A percentile compares a stretch with the other conserved stretches of the same genome.
These are phyloP conservation scores for Nakaseomyces nivariensis DNA, from an alignment of 1,139 yeast genomes.

Conservation along the genomic window DNA sequence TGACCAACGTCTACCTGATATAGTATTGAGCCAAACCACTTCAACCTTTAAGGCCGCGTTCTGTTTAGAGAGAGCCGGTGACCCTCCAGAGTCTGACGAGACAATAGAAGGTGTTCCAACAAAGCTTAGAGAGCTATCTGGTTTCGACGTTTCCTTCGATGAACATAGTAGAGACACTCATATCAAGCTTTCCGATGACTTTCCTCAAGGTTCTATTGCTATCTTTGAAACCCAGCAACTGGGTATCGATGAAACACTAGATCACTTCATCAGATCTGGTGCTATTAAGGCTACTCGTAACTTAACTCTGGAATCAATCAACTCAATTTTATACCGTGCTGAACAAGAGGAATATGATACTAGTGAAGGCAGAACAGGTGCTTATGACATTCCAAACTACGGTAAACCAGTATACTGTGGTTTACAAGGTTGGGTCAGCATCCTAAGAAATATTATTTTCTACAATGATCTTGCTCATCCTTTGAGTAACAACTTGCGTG, in stretches of 20 bases:
- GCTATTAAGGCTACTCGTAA: conserved; percentile 62
- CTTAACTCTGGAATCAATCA: conserved; percentile 59
- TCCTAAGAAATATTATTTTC: conserved; percentile 51
- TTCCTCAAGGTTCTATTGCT: conserved; percentile 88
- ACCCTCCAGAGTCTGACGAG: conserved; percentile 34
- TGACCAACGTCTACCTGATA: conserved; percentile 49
- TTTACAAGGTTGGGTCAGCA: conserved; percentile 83
- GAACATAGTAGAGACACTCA: conserved; percentile 37
- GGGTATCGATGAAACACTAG: conserved; percentile 52
- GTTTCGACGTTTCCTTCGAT: conserved; percentile 40
- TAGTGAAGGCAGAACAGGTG: conserved; percentile 61
- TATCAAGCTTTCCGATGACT: conserved; percentile 46
- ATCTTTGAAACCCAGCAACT: conserved; percentile 58
- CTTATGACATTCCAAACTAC: conserved; percentile 60
- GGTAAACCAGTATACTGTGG: conserved; percentile 83
- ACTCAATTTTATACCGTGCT: conserved; percentile 64
- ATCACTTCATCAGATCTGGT: conserved; percentile 56
- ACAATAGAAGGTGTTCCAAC: conserved; percentile 55
- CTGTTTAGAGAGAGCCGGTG: conserved; percentile 45
- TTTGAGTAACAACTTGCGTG: conserved; percentile 65
- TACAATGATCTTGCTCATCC: conserved; percentile 78
- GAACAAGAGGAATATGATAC: conserved; percentile 84
- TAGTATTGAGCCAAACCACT: conserved; percentile 53
- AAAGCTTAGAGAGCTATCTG: conserved; percentile 42
- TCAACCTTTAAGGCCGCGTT: conserved; percentile 55